Conservation (phyloP, 495 filamentous ascomycete species). For the Pseudevernia furfuracea region DNA sequence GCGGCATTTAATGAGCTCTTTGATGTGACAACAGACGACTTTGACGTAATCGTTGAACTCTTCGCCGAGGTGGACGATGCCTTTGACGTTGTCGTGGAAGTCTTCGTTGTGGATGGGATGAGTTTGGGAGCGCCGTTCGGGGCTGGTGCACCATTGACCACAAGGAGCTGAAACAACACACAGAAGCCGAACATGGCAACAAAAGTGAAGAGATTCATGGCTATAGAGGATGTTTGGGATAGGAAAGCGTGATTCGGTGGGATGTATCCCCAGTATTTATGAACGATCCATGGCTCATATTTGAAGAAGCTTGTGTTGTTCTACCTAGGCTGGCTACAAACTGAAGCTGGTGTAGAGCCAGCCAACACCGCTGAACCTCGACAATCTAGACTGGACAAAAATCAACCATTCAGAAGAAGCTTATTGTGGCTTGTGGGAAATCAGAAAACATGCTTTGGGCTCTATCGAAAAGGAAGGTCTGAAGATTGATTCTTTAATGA, state of each 20-base stretch:
- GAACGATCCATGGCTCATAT: neutral
- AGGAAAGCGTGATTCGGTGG: neutral
- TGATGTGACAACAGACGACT: neutral
- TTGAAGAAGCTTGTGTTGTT: neutral
- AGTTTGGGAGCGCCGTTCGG: neutral
- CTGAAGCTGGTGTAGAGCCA: neutral
- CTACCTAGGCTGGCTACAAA: neutral
- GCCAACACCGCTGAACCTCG: neutral
- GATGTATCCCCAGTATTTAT: neutral
- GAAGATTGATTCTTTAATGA: neutral
- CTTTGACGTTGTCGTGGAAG: neutral
- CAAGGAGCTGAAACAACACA: neutral
- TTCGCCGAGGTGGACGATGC: neutral
- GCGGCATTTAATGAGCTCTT: neutral
- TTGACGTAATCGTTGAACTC: slow-evolving; percentile 7
- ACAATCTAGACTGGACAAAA: neutral
- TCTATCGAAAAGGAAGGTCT: slow-evolving; percentile 5
- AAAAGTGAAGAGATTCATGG: slow-evolving; percentile 5
- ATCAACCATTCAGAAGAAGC: neutral
- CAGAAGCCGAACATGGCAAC: neutral
- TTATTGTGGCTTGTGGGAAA: neutral
- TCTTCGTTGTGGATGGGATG: neutral
- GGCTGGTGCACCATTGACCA: slow-evolving; percentile 6
- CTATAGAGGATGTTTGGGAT: neutral
- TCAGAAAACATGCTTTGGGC: neutral